These are phyloP conservation scores for Podila clonocystis DNA, from an alignment of 192 early-diverging fungal genomes.

Conservation along the genomic window DNA sequence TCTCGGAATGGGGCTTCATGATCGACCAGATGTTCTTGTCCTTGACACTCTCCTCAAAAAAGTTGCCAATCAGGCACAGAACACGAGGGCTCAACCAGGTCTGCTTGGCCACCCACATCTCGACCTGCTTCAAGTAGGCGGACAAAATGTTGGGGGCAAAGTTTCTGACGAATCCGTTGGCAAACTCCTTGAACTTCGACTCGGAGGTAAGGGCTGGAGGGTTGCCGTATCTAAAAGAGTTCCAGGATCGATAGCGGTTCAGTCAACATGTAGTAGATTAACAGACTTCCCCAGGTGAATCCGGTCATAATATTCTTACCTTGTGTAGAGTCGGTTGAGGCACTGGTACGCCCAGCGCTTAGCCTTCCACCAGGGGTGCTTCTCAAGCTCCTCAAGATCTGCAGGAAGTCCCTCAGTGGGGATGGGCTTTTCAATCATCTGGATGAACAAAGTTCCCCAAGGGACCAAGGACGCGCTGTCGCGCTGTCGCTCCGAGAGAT, in stretches of 20 bases:
- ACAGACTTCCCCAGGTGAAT: no score
- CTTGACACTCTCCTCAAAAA: constrained; percentile 87
- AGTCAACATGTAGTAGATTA: no score
- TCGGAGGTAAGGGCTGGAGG: constrained; percentile 67
- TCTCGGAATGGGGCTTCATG: constrained; percentile 85
- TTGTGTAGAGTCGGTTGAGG: constrained; percentile 83
- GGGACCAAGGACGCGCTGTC: constrained; percentile 76
- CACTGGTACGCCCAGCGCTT: constrained; percentile 95
- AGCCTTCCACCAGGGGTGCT: constrained; percentile 90
- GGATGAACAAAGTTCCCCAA: constrained; percentile 90
- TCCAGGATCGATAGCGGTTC: no score
- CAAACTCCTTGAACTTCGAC: constrained; percentile 69
- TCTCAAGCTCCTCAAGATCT: constrained; percentile 77
- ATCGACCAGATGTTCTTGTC: constrained; percentile 91
- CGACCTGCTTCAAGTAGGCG: constrained; percentile 87
- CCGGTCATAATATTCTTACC: background rate
- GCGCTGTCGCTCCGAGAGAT: constrained; percentile 71
- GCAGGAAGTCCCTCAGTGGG: constrained; percentile 63
- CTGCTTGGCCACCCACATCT: constrained; percentile 75
- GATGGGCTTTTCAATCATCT: constrained; percentile 77
- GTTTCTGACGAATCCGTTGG: constrained; percentile 84
- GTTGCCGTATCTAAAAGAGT: constrained; percentile 69
- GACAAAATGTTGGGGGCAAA: constrained; percentile 92
- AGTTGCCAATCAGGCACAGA: constrained; percentile 75
- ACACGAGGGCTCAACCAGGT: constrained; percentile 79